Percentiles rank a stretch among this genome's conserved stretches.
Conservation (phyloP, 2,329 filamentous ascomycete species). For the Botryotinia calthae region DNA sequence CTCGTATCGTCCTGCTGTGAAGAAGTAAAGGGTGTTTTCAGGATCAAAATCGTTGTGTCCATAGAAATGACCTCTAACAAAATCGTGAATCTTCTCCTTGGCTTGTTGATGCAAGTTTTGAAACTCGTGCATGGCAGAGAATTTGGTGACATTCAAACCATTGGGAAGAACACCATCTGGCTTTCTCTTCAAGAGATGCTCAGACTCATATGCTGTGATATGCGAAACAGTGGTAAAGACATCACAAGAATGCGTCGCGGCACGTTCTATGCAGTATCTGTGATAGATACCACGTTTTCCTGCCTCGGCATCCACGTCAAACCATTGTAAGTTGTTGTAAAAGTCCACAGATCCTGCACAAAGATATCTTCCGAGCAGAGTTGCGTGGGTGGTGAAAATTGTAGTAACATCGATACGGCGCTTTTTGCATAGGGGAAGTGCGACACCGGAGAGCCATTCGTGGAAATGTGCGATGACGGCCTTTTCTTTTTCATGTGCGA, state of each 20-base stretch:
- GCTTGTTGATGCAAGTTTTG: conserved; percentile 95
- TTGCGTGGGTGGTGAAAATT: conserved; percentile 98
- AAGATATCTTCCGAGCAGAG: conserved; percentile 89
- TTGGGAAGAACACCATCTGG: conserved; percentile 96
- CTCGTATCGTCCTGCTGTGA: conserved; percentile 95
- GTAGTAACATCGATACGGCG: conserved; percentile 94
- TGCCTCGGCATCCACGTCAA: conserved; percentile 94
- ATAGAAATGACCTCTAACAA: conserved; percentile 96
- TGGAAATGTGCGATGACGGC: conserved; percentile 98
- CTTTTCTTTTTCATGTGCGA: conserved; percentile 84
- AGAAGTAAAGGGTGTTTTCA: conserved; percentile 96
- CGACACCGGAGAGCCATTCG: conserved; percentile 96
- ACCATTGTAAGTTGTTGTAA: conserved; percentile 97
- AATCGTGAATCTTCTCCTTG: conserved; percentile 98
- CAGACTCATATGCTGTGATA: conserved; percentile 97
- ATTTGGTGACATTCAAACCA: conserved; percentile 96
- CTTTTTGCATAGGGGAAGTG: conserved; percentile 86
- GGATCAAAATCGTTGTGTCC: conserved; percentile 96
- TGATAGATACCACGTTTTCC: conserved; percentile 99
- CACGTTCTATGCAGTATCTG: conserved; percentile 95
- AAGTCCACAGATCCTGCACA: conserved; percentile 98
- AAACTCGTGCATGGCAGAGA: conserved; percentile 97
- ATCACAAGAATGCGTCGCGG: conserved; percentile 85
- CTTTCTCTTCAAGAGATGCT: conserved; percentile 95
- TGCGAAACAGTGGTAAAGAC: conserved; percentile 99